phyloP scores from a whole-genome alignment of 805 yeast species.

The Kockiozyma suomiensis region DNA sequence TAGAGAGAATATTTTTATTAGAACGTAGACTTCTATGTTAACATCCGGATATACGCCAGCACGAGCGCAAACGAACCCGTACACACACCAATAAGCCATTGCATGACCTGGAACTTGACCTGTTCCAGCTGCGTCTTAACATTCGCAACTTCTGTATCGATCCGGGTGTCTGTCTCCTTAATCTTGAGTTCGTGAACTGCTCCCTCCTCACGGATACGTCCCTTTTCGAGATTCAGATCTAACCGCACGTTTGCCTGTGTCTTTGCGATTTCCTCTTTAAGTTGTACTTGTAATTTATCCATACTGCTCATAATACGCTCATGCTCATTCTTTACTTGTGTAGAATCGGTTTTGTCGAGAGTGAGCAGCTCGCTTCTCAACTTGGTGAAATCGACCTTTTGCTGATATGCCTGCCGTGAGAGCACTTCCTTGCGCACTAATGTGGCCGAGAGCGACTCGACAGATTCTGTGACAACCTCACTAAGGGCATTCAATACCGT shows the following conservation, averaged over 20 bases:
- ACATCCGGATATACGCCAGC: slow-evolving; percentile 83
- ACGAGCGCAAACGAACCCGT: slow-evolving; percentile 97
- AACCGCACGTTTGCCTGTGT: slow-evolving; percentile 86
- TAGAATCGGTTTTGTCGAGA: slow-evolving; percentile 83
- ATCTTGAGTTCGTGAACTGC: slow-evolving; percentile 91
- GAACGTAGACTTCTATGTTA: slow-evolving; percentile 45
- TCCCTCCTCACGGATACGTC: slow-evolving; percentile 90
- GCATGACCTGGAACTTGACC: slow-evolving; percentile 95
- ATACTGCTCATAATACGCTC: slow-evolving; percentile 81
- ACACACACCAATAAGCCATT: slow-evolving; percentile 97
- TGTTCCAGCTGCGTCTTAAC: slow-evolving; percentile 94
- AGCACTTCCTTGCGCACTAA: slow-evolving; percentile 84
- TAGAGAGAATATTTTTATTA: neutral
- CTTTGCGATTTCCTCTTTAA: slow-evolving; percentile 89
- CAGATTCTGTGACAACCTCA: slow-evolving; percentile 77
- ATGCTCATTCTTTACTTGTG: slow-evolving; percentile 79
- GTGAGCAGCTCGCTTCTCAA: slow-evolving; percentile 88
- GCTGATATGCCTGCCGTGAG: slow-evolving; percentile 86
- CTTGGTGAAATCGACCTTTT: slow-evolving; percentile 94
- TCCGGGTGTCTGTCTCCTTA: slow-evolving; percentile 91
- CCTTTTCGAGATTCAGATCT: slow-evolving; percentile 91
- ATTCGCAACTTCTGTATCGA: slow-evolving; percentile 92
- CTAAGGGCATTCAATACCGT: slow-evolving; percentile 74
- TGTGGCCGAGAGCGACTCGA: slow-evolving; percentile 69
- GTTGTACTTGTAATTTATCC: slow-evolving; percentile 79